These are phyloP conservation scores for Hypoxylon lenormandii DNA, from an alignment of 495 filamentous ascomycete species.

Conservation along the genomic window DNA sequence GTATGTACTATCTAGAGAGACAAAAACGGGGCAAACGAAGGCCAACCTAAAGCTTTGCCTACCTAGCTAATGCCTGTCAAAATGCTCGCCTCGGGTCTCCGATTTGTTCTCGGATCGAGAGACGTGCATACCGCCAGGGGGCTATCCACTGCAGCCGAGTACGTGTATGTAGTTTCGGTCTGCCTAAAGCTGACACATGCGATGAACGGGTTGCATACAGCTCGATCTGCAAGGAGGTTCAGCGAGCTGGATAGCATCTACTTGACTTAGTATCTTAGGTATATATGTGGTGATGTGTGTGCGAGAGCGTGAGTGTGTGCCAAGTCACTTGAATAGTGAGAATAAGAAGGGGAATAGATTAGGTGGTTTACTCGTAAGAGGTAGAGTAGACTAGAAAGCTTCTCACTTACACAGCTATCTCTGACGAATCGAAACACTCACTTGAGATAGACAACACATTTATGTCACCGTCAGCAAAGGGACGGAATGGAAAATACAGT, in stretches of 20 bases:
- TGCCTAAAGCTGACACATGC: slow-evolving; percentile 38
- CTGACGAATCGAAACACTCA: slow-evolving; percentile 32
- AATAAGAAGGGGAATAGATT: background rate
- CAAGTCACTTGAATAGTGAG: too few relatives aligned
- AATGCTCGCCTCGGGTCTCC: slow-evolving; percentile 35
- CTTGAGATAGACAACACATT: slow-evolving; percentile 15
- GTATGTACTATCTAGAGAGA: background rate
- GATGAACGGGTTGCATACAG: slow-evolving; percentile 32
- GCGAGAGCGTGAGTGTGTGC: background rate
- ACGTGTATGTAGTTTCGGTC: slow-evolving; percentile 48
- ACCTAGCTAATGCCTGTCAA: too few relatives aligned
- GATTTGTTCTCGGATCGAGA: slow-evolving; percentile 47
- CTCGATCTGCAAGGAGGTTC: slow-evolving; percentile 27
- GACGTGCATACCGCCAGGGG: slow-evolving; percentile 42
- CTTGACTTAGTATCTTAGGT: slow-evolving; percentile 9
- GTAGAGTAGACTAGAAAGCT: background rate
- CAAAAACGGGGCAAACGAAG: slow-evolving; percentile 8
- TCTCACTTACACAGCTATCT: slow-evolving; percentile 26
- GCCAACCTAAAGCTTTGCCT: slow-evolving; percentile 11
- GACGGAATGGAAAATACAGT: slow-evolving; percentile 2
- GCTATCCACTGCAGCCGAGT: slow-evolving; percentile 38
- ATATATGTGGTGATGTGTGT: background rate
- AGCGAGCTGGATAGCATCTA: slow-evolving; percentile 24
- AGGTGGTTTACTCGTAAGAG: background rate
- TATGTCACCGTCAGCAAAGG: slow-evolving; percentile 24